Evolutionary conservation across 2,329 filamentous ascomycete genomes (phyloP).

Genomic region (Cercospora sp.): DNA sequence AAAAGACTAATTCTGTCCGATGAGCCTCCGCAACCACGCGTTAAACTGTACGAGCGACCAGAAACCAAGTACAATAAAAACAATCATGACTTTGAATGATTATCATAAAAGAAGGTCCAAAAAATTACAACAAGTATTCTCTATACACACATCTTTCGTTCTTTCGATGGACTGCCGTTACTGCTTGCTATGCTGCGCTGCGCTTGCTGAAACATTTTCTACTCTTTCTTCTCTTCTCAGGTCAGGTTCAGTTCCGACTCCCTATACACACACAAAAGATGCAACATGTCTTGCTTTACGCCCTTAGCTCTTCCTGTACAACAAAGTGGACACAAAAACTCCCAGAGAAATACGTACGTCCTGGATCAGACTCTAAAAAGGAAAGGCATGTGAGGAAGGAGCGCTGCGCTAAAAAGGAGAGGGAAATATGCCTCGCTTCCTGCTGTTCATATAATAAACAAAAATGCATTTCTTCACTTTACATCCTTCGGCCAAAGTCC

Average conservation of each 20-base stretch:
- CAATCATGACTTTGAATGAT: not conserved
- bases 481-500: conserved; percentile 28
- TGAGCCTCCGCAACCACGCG: not conserved
- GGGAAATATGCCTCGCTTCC: not conserved
- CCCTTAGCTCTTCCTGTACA: not conserved
- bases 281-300: not conserved
- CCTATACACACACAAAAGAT: conserved; percentile 1
- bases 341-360: not conserved
- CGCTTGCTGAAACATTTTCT: not conserved
- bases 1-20: not conserved
- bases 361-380: not conserved
- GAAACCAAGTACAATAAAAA: not conserved
- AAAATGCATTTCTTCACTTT: not conserved
- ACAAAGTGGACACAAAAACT: not conserved
- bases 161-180: conserved; percentile 10
- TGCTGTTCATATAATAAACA: conserved; percentile 2
- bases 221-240: not conserved
- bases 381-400: not conserved
- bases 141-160: not conserved
- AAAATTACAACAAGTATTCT: conserved; percentile 1
- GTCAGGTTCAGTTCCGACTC: conserved; percentile 10
- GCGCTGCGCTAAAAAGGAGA: not conserved
- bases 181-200: not conserved
- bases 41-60: not conserved
- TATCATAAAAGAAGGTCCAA: not conserved